Percentiles rank a stretch among this genome's conserved stretches.
Evolutionary conservation across 306 rosid genomes (phyloP).

Genomic region (Fragaria nilgerrensis): DNA sequence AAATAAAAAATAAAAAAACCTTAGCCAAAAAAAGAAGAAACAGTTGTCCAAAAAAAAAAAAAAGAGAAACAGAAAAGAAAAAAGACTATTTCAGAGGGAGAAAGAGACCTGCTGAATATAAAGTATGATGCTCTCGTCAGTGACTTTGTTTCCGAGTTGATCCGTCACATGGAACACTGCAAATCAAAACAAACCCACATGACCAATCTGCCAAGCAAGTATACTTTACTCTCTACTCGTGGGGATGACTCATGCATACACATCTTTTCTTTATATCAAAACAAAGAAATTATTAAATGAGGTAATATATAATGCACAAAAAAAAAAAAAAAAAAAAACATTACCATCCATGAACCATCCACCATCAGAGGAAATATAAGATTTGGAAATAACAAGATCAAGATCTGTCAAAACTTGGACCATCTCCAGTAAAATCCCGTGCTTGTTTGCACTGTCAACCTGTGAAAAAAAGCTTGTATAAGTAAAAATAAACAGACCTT

Average conservation of each 20-base stretch:
- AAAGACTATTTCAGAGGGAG: not conserved
- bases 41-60: not conserved
- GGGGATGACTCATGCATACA: conserved; percentile 14
- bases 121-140: conserved; percentile 62
- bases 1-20: not conserved
- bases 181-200: conserved; percentile 27
- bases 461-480: conserved; percentile 20
- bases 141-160: conserved; percentile 73
- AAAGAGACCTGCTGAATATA: conserved; percentile 61
- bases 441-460: conserved; percentile 97
- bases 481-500: not conserved
- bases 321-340: not conserved
- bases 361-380: conserved; percentile 92
- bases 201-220: conserved; percentile 8
- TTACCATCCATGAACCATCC: conserved; percentile 97
- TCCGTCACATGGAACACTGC: conserved; percentile 89
- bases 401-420: conserved; percentile 95
- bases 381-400: conserved; percentile 82
- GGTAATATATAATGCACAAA: not conserved
- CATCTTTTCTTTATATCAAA: not conserved
- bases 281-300: not conserved
- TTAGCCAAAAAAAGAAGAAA: not conserved
- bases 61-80: not conserved
- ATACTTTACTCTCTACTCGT: not conserved
- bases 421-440: conserved; percentile 91